phyloP scores from a whole-genome alignment of 768 basidiomycete genomes.

The Leccinum aurantiacum region DNA sequence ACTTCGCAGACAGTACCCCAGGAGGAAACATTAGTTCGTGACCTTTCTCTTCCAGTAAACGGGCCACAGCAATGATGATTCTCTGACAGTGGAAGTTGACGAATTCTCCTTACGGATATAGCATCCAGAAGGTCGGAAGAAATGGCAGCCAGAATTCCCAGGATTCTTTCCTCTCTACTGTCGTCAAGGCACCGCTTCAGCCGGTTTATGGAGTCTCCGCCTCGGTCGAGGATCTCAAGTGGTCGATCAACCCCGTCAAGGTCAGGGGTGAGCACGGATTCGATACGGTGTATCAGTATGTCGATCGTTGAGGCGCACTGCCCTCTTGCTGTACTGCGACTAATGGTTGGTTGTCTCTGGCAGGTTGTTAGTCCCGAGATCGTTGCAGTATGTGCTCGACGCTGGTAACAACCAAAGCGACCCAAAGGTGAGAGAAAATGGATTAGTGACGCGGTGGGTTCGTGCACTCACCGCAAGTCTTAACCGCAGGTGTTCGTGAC shows the following conservation, averaged over 20 bases:
- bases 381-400: conserved; percentile 1
- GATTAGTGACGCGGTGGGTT: neutral
- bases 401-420: neutral
- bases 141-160: too few species aligned
- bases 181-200: neutral
- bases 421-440: neutral
- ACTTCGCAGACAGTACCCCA: neutral
- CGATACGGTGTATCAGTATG: neutral
- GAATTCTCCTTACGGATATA: neutral
- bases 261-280: neutral
- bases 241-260: conserved; percentile 3
- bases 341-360: neutral
- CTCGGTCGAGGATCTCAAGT: neutral
- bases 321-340: too few species aligned
- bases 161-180: neutral
- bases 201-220: neutral
- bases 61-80: neutral
- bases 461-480: neutral
- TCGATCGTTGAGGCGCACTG: neutral
- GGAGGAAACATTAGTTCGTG: neutral
- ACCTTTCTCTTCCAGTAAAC: too few species aligned
- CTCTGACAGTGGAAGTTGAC: neutral
- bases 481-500: neutral
- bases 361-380: neutral
- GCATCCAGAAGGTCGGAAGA: neutral